Percentiles rank a stretch among this genome's conserved stretches.
Conservation (phyloP, 2,329 filamentous ascomycete genomes). For the Lecanicillium sp. region DNA sequence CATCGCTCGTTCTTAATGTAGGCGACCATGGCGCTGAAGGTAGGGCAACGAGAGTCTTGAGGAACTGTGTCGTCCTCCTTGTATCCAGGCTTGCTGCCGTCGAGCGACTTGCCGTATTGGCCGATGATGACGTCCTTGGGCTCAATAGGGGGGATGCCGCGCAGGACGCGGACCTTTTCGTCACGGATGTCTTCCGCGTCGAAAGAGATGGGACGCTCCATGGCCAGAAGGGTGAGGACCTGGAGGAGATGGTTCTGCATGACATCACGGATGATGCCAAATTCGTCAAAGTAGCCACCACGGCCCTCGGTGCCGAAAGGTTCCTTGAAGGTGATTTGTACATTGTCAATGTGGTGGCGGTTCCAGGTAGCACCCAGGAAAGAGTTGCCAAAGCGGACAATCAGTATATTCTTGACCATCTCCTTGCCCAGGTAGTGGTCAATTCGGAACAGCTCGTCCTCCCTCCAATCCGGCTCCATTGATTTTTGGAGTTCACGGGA, state of each 20-base stretch:
- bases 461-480: conserved; percentile 94
- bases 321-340: conserved; percentile 99
- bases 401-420: conserved; percentile 99
- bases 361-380: conserved; percentile 99
- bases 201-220: conserved; percentile 98
- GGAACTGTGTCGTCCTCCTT: conserved; percentile 98
- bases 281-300: conserved; percentile 98
- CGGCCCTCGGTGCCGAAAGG: conserved; percentile 97
- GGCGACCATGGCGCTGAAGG: conserved; percentile 92
- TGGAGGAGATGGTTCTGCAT: conserved; percentile 99
- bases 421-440: conserved; percentile 99
- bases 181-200: conserved; percentile 97
- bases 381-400: conserved; percentile 95
- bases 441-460: conserved; percentile 98
- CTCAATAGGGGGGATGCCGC: conserved; percentile 88
- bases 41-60: conserved; percentile 93
- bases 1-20: conserved; percentile 99
- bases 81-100: conserved; percentile 94
- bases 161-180: conserved; percentile 94
- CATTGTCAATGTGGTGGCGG: conserved; percentile 97
- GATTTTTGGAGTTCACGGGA: conserved; percentile 92
- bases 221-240: conserved; percentile 89
- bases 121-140: conserved; percentile 99
- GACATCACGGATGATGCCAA: conserved; percentile 97
- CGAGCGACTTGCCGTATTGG: conserved; percentile 92